Evolutionary conservation across 2,329 filamentous ascomycete species (phyloP).

Genomic region (Fulvia fulva): DNA sequence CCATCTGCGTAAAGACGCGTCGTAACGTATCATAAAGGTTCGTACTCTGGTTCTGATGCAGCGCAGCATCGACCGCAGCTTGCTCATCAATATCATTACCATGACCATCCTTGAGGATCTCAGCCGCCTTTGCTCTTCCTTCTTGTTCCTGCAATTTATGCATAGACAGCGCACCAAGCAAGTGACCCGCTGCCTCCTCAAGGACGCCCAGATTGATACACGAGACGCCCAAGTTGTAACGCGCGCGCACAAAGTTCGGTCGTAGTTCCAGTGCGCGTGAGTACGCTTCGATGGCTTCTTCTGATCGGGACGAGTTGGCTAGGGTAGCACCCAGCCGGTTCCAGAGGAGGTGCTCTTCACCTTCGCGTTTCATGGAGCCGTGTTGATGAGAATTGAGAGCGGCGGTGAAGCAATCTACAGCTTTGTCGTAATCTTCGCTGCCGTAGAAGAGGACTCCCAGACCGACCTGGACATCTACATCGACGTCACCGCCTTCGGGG

Average conservation of each 20-base stretch:
- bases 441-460: conserved; percentile 97
- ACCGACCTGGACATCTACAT: conserved; percentile 96
- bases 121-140: conserved; percentile 75
- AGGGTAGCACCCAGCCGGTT: conserved; percentile 94
- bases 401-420: conserved; percentile 94
- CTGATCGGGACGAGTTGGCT: conserved; percentile 86
- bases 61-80: conserved; percentile 74
- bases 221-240: conserved; percentile 93
- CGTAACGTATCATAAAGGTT: conserved; percentile 93
- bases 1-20: conserved; percentile 96
- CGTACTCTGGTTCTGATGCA: conserved; percentile 92
- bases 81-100: conserved; percentile 58
- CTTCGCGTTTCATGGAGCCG: conserved; percentile 76
- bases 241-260: conserved; percentile 92
- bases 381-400: conserved; percentile 82
- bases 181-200: conserved; percentile 85
- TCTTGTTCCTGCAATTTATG: conserved; percentile 89
- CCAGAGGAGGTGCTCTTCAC: conserved; percentile 91
- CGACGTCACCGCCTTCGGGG: conserved; percentile 90
- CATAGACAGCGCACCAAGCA: conserved; percentile 89
- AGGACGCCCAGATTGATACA: conserved; percentile 98
- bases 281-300: conserved; percentile 96
- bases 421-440: conserved; percentile 96
- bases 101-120: conserved; percentile 64
- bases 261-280: conserved; percentile 85